Base-by-base conservation (phyloP, 2,329 filamentous ascomycete genomes). In the Juglanconis juglandina region DNA sequence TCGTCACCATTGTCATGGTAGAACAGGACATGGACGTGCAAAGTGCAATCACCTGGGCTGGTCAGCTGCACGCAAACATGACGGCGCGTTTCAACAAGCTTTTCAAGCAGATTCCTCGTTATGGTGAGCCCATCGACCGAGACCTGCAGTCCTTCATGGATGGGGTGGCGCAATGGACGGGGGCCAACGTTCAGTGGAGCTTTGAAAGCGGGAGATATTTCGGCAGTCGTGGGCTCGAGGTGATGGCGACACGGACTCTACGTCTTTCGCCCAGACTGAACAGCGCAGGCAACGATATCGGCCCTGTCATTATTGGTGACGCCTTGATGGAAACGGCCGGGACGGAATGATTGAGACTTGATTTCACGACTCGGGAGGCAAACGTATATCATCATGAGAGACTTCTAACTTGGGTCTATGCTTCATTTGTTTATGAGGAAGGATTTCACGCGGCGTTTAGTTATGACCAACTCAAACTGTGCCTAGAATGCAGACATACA, bases 191-290 rank as follows among this genome's bases (percentile, higher is more conserved):
- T n/a, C 63, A 67, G 34, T 70, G 68, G 68, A 67, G 65, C 32
- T 68, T 59, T 35, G 82, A 64, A 82, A 34, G 52, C 13, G 52
- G 34, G 37, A 53, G 52, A 13, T 53, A 53, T n/a, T 53, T 53
- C 30, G 52, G 39, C 24, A 53, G 44, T 8, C 24, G 30, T 6
- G 52, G 52, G 1, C 33, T 35, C 24, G 52, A 53, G 30, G 39
- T 44, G 37, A 53, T 42, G 52, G 39, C 7, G 30, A 53, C 52
- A n/a, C 52, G 52, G 32, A 11, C 37, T n/a, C 37, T 53, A 3
- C 33, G 52, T 24, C 52, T 53, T 14, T 46, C 52, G 7, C 52
- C 35, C 5, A 53, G 34, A 24, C 4, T 53, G 39, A n/a, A 14
- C 8, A 7, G 42, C 1, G 9, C 2, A 30, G 48, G 48, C 4